Evolutionary conservation across 169 alveolate genomes (phyloP).

Genomic region (Amoebophrya sp.): DNA sequence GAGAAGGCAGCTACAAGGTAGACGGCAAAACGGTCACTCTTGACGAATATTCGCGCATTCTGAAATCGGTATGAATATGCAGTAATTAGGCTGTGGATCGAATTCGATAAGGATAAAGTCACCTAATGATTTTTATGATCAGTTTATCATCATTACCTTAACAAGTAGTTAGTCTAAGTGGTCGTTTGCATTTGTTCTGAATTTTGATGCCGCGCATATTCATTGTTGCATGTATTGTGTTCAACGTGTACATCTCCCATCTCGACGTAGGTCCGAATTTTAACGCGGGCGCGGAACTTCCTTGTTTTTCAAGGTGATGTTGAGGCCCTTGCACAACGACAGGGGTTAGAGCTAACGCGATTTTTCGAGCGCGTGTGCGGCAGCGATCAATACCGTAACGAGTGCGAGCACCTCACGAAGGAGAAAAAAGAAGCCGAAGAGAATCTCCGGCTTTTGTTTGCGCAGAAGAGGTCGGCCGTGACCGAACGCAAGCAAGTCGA

Average conservation of each 20-base stretch:
- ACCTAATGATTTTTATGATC: no score
- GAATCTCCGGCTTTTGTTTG: background rate
- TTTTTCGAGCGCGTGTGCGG: background rate
- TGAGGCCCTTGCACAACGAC: background rate
- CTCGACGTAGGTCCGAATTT: background rate
- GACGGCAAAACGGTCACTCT: background rate
- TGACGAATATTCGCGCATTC: no score
- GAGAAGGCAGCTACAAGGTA: background rate
- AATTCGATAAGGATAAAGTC: no score
- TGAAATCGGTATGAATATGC: no score
- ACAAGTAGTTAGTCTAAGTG: no score
- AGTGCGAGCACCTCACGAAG: background rate
- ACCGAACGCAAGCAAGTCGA: background rate
- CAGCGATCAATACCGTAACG: background rate
- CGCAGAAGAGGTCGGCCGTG: background rate
- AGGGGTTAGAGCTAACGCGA: background rate
- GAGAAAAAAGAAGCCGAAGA: background rate
- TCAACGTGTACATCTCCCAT: no score
- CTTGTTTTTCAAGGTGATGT: background rate
- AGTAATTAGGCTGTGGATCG: no score
- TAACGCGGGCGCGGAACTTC: background rate
- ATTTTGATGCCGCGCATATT: no score
- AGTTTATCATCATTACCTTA: no score
- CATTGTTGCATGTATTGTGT: no score
- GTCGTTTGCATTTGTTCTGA: no score